A percentile compares a stretch with the other conserved stretches of the same genome.
Evolutionary conservation across 371 early-diverging fungal genomes (phyloP).

Genomic region (Mucor racemosus): DNA sequence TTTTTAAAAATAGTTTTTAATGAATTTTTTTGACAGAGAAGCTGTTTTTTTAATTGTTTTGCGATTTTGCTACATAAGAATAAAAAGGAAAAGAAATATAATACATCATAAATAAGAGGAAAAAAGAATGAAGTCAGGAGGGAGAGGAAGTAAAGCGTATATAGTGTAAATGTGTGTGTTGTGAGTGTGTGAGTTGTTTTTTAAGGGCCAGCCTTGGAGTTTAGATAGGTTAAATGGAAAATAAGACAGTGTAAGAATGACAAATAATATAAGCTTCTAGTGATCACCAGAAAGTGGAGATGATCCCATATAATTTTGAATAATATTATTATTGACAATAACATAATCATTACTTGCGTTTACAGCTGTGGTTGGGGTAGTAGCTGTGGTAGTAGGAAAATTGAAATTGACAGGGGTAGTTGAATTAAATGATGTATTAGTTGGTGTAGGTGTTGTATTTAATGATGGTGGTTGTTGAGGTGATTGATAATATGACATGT

Average conservation of each 20-base stretch:
- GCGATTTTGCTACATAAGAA: background rate
- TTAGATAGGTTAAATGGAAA: constrained; percentile 1
- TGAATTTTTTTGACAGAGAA: background rate
- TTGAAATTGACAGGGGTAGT: background rate
- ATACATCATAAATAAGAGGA: background rate
- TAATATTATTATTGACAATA: constrained; percentile 1
- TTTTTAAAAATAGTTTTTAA: background rate
- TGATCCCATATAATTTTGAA: constrained; percentile 7
- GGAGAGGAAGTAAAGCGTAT: background rate
- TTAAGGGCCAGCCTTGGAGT: background rate
- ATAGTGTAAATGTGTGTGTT: background rate
- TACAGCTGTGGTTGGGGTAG: background rate
- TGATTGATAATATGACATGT: constrained; percentile 1
- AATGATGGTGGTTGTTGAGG: background rate
- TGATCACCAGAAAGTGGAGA: constrained; percentile 2
- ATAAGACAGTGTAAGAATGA: background rate
- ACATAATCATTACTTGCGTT: background rate
- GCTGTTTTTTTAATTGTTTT: background rate
- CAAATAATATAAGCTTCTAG: background rate
- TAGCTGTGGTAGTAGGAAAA: background rate
- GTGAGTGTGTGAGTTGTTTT: background rate
- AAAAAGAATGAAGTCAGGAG: background rate
- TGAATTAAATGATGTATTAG: background rate
- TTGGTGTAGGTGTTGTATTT: constrained; percentile 5
- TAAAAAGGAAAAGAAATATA: background rate